These are phyloP conservation scores for Hypsizygus ulmarius DNA, from an alignment of 1,284 basidiomycete species.

Conservation along the genomic window DNA sequence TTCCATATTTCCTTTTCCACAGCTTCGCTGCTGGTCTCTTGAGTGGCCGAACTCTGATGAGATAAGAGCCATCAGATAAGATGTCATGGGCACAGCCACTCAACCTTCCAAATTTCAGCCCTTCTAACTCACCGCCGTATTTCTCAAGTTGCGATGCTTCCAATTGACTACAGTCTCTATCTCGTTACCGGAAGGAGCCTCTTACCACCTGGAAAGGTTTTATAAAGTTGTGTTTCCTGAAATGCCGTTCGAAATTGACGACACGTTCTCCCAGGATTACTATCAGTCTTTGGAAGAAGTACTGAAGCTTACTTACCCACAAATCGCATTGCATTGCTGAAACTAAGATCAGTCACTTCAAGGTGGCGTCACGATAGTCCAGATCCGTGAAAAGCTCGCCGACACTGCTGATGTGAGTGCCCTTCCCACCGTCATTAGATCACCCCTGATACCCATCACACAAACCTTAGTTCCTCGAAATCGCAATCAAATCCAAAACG, in stretches of 20 bases:
- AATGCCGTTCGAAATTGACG: neutral
- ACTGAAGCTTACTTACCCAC: constrained; percentile 13
- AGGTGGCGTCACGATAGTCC: constrained; percentile 88
- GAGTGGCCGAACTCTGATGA: too few species aligned
- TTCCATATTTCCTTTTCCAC: neutral
- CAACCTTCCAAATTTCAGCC: neutral
- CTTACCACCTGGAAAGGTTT: constrained; percentile 76
- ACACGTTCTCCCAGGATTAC: constrained; percentile 54
- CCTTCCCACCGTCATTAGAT: neutral
- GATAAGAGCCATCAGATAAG: neutral
- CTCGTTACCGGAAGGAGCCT: constrained; percentile 84
- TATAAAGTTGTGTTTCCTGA: constrained; percentile 13
- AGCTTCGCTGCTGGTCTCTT: too few species aligned
- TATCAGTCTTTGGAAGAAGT: constrained; percentile 79
- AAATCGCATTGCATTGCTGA: constrained; percentile 5
- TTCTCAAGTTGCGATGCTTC: too few species aligned
- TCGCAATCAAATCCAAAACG: constrained; percentile 69
- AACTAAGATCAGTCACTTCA: constrained; percentile 55
- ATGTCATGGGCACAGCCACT: constrained; percentile 9
- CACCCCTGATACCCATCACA: neutral
- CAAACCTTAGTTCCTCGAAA: constrained; percentile 67
- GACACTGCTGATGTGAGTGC: constrained; percentile 72
- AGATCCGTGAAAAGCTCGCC: constrained; percentile 81
- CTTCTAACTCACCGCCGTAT: neutral
- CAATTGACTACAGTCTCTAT: constrained; percentile 77